Conservation (phyloP, 306 rosid species). For the Rosa multiflora region DNA sequence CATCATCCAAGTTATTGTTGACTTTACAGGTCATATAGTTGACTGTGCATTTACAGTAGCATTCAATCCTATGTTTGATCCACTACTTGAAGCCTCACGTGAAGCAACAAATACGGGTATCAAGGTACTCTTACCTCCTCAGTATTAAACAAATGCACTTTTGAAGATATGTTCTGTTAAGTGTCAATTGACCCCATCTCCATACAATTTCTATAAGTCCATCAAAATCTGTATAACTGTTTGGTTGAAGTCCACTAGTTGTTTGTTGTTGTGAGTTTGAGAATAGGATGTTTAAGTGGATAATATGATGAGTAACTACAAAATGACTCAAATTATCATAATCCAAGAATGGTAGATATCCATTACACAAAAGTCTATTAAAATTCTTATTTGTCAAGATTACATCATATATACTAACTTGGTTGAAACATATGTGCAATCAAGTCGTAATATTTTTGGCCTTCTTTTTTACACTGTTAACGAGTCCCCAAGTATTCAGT, state of each 20-base stretch:
- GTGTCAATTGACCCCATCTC: background rate
- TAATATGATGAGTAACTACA: background rate
- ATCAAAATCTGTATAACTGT: background rate
- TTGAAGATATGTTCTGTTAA: too few species aligned
- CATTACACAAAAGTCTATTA: background rate
- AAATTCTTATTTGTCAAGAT: background rate
- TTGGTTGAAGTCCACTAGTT: background rate
- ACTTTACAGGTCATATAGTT: slow-evolving; percentile 68
- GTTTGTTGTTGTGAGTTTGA: background rate
- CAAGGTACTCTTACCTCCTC: slow-evolving; percentile 54
- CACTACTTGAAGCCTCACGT: slow-evolving; percentile 93
- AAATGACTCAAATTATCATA: background rate
- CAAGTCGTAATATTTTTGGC: background rate
- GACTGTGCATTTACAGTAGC: slow-evolving; percentile 98
- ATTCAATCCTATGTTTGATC: slow-evolving; percentile 88
- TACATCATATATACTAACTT: background rate
- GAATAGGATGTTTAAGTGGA: background rate
- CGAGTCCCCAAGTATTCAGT: background rate
- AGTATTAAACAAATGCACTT: too few species aligned
- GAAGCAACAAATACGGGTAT: slow-evolving; percentile 95
- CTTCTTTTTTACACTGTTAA: background rate
- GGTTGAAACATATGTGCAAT: background rate
- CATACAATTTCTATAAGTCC: background rate
- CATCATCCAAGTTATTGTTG: slow-evolving; percentile 27
- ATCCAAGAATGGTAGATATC: background rate